phyloP scores from a whole-genome alignment of 1,284 basidiomycete species.

The Boletellus sp. region DNA sequence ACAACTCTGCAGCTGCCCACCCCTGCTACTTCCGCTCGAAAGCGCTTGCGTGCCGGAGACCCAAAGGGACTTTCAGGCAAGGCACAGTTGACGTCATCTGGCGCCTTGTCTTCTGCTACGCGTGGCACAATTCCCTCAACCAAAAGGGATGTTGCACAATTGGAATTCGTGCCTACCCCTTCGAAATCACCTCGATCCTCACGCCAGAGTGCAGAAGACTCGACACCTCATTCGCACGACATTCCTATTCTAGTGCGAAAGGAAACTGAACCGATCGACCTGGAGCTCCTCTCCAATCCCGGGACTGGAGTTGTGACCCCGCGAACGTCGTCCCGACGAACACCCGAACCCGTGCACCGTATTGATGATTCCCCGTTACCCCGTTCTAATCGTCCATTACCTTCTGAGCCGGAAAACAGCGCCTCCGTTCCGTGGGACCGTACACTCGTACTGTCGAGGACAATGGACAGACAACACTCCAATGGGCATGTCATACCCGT shows the following conservation, averaged over 20 bases:
- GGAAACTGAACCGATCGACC: not conserved
- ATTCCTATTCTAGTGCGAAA: slow-evolving; percentile 2
- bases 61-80: not conserved
- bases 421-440: not conserved
- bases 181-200: not conserved
- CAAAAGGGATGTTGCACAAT: slow-evolving; percentile 1
- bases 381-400: not conserved
- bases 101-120: not conserved
- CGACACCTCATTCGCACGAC: not conserved
- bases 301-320: slow-evolving; percentile 19
- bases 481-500: slow-evolving; percentile 1
- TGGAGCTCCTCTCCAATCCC: not conserved
- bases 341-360: not conserved
- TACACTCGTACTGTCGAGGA: not conserved
- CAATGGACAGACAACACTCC: slow-evolving; percentile 14
- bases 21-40: slow-evolving; percentile 22
- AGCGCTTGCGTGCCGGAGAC: slow-evolving; percentile 3
- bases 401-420: not conserved
- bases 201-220: not conserved
- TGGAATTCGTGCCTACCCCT: slow-evolving; percentile 1
- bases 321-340: slow-evolving; percentile 6
- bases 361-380: slow-evolving; percentile 3
- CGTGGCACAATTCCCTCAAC: not conserved
- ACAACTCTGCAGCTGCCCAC: slow-evolving; percentile 23
- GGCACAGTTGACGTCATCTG: not conserved